Base-by-base conservation (phyloP, 2,329 filamentous ascomycete species). In the Aspergillus thermomutatus region DNA sequence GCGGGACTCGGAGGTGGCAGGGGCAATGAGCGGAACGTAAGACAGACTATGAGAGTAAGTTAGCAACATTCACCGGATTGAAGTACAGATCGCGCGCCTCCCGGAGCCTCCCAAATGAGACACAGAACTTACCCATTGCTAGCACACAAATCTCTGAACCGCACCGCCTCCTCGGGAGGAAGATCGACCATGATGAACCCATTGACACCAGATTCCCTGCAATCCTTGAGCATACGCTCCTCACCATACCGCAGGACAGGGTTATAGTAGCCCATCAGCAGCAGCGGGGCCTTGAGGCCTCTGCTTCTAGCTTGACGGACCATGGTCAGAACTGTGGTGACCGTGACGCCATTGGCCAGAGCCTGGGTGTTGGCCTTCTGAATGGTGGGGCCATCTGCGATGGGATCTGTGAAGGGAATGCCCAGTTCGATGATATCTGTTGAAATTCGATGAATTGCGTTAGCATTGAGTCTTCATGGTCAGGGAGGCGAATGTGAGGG, bases 201-300 rank as follows among this genome's bases (percentile, higher is more conserved):
- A 77, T 96, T 97, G 73, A 95, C 86, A 34, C 92, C 91, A 3
- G 91, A 89, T 55, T 86, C 85, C 72, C 88, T 88, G 74, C 91
- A 91, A 75, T 97, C 92, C 66, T 86, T 83, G 54, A 99, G 80
- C 75, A 97, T 86, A 59, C 83, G 84, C 78, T 96, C 92, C 78
- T 99, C 94, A 53, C 94, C 94, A 72, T 97, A 99, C 69, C 89
- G 91, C 60, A 97, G 81, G 60, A 97, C 82, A 1, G 94, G 94
- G 80, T 99, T 99, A 79, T 96, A 99, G 83, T 99, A 99, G 68
- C 94, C 94, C 94, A 99, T 99, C 64, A 99, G 84, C 70, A 99
- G 79, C 45, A 99, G 85, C 0, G 94, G 94, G 0, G 88, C 86
- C 68, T 83, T 87, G 54, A 97, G 80, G 45, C 94, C 94, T 60